Evolutionary conservation across 108 stramenopile species (phyloP).

Genomic region (Cyclotella atomus): DNA sequence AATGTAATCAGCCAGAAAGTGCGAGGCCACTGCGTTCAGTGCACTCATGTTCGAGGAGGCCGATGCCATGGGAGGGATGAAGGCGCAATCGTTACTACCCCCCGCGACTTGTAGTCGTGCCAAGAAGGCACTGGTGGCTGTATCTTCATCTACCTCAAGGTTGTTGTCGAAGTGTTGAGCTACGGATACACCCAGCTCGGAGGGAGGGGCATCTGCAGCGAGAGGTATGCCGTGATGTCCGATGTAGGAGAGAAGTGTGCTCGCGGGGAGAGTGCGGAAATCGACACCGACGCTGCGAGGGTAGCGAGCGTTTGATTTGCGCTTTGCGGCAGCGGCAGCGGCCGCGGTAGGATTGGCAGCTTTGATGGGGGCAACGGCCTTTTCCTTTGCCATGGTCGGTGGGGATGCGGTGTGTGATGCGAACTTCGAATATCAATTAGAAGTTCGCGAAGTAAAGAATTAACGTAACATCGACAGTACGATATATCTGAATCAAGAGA

Average conservation of each 20-base stretch:
- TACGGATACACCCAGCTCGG: slow-evolving; percentile 85
- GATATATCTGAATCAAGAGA: no score
- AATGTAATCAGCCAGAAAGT: slow-evolving; percentile 72
- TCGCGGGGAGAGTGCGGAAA: slow-evolving; percentile 76
- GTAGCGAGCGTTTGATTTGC: slow-evolving; percentile 58
- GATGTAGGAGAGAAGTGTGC: slow-evolving; percentile 86
- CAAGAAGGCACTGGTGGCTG: slow-evolving; percentile 85
- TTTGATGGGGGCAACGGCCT: not conserved
- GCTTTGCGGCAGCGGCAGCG: slow-evolving; percentile 8
- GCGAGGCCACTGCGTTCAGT: slow-evolving; percentile 42
- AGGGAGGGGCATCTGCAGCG: slow-evolving; percentile 78
- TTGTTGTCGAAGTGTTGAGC: slow-evolving; percentile 87
- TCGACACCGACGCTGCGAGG: slow-evolving; percentile 87
- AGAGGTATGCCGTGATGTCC: slow-evolving; percentile 87
- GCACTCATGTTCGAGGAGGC: slow-evolving; percentile 17
- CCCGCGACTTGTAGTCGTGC: slow-evolving; percentile 60
- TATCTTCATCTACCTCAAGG: slow-evolving; percentile 87
- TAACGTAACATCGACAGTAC: no score
- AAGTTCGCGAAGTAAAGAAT: no score
- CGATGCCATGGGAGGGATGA: slow-evolving; percentile 7
- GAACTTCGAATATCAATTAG: no score
- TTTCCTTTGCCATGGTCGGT: not conserved
- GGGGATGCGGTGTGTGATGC: no score
- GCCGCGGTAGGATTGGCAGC: not conserved
- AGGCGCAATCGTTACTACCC: slow-evolving; percentile 20